These are phyloP conservation scores for Hyaloperonospora brassicae DNA, from an alignment of 352 stramenopile species.

Conservation along the genomic window DNA sequence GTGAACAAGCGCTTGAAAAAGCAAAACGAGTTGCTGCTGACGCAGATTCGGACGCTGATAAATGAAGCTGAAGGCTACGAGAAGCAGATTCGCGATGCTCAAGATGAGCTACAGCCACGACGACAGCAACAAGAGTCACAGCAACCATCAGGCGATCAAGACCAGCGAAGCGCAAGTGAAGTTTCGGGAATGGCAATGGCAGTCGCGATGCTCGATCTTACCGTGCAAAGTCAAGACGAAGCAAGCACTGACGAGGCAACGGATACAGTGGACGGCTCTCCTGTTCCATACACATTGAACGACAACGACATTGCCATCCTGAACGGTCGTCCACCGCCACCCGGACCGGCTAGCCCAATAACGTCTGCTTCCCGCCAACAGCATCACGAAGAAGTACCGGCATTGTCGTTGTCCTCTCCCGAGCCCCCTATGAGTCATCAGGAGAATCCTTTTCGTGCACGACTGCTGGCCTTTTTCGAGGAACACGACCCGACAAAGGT, in stretches of 20 bases:
- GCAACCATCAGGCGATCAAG: background rate
- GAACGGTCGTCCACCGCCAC: conserved; percentile 34
- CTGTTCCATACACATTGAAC: conserved; percentile 55
- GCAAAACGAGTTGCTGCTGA: conserved; percentile 76
- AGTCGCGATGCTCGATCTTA: conserved; percentile 17
- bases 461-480: conserved; percentile 54
- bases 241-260: conserved; percentile 3
- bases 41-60: conserved; percentile 67
- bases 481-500: conserved; percentile 62
- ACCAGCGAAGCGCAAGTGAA: conserved; percentile 2
- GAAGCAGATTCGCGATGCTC: conserved; percentile 27
- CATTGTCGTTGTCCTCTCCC: conserved; percentile 11
- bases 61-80: conserved; percentile 45
- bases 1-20: conserved; percentile 76
- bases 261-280: conserved; percentile 16
- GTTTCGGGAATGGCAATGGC: conserved; percentile 4
- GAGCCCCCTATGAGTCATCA: background rate
- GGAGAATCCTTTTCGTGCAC: conserved; percentile 38
- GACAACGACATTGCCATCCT: conserved; percentile 64
- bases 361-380: conserved; percentile 3
- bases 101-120: conserved; percentile 20
- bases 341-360: background rate
- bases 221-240: conserved; percentile 7
- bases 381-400: conserved; percentile 8
- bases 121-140: conserved; percentile 6